Evolutionary conservation across 2,329 filamentous ascomycete genomes (phyloP).

Genomic region (Amauroascus niger): DNA sequence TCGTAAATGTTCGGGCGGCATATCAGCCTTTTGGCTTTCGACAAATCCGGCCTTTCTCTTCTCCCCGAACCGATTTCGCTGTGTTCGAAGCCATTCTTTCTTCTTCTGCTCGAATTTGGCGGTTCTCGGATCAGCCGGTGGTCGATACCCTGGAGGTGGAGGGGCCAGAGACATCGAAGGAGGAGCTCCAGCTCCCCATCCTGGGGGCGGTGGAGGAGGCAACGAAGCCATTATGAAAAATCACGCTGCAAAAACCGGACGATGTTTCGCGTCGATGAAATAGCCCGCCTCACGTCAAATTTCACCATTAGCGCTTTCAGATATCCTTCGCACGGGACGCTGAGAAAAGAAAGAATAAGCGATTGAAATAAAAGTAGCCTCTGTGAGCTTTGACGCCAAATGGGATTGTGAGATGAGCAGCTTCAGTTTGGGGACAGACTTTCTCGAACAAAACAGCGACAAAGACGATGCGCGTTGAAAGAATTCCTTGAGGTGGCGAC

Average conservation of each 20-base stretch:
- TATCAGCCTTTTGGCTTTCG: constrained; percentile 95
- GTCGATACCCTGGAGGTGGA: constrained; percentile 76
- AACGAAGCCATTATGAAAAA: constrained; percentile 46
- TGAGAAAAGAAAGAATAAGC: not conserved
- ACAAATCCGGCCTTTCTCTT: constrained; percentile 95
- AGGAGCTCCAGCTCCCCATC: constrained; percentile 48
- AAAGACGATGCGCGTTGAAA: constrained; percentile 14
- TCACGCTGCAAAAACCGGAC: not conserved
- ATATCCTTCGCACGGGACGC: not conserved
- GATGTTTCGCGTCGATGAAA: constrained; percentile 1
- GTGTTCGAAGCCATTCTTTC: constrained; percentile 90
- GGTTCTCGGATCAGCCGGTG: constrained; percentile 68
- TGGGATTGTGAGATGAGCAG: not conserved
- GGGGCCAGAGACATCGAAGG: constrained; percentile 52
- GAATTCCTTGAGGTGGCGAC: constrained; percentile 28
- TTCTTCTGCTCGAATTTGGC: constrained; percentile 98
- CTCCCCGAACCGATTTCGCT: constrained; percentile 89
- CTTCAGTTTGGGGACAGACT: not conserved
- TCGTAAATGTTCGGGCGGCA: constrained; percentile 94
- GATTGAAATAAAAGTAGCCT: not conserved
- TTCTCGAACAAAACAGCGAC: constrained; percentile 4
- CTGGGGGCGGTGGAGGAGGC: constrained; percentile 59
- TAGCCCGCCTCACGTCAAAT: constrained; percentile 5
- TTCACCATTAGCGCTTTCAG: constrained; percentile 11
- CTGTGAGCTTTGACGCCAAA: not conserved